phyloP scores from a whole-genome alignment of 352 stramenopile species.

The Phytopythium mirpurense region DNA sequence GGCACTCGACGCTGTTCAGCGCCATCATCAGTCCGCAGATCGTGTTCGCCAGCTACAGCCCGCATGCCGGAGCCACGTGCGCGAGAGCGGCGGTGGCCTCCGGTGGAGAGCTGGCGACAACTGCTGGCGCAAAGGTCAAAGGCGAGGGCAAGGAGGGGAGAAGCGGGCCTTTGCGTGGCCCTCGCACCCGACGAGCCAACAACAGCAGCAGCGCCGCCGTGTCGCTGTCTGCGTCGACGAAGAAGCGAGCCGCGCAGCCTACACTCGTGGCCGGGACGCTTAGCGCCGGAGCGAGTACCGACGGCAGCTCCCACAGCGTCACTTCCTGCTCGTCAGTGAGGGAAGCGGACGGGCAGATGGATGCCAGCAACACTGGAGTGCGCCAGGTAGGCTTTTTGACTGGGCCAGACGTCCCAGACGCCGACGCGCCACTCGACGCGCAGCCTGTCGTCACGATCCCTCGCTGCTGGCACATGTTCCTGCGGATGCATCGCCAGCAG shows the following conservation, averaged over 20 bases:
- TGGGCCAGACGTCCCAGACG: too few relatives aligned
- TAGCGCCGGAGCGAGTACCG: neutral
- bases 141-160: neutral
- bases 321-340: neutral
- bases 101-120: neutral
- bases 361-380: neutral
- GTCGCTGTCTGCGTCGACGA: constrained; percentile 7
- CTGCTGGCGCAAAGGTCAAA: neutral
- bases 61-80: constrained; percentile 5
- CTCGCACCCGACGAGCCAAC: constrained; percentile 1
- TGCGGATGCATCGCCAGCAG: constrained; percentile 15
- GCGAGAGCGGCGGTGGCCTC: neutral
- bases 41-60: constrained; percentile 34
- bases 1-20: constrained; percentile 35
- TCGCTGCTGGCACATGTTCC: constrained; percentile 33
- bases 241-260: neutral
- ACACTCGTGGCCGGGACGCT: too few relatives aligned
- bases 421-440: neutral
- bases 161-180: neutral
- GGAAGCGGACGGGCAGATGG: neutral
- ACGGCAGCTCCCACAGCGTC: neutral
- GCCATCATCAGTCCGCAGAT: constrained; percentile 40
- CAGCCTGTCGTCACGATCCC: constrained; percentile 10
- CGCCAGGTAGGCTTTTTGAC: neutral
- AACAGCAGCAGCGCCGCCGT: neutral